These are phyloP conservation scores for Pyrenophora graminea DNA, from an alignment of 2,329 filamentous ascomycete genomes.

Conservation along the genomic window DNA sequence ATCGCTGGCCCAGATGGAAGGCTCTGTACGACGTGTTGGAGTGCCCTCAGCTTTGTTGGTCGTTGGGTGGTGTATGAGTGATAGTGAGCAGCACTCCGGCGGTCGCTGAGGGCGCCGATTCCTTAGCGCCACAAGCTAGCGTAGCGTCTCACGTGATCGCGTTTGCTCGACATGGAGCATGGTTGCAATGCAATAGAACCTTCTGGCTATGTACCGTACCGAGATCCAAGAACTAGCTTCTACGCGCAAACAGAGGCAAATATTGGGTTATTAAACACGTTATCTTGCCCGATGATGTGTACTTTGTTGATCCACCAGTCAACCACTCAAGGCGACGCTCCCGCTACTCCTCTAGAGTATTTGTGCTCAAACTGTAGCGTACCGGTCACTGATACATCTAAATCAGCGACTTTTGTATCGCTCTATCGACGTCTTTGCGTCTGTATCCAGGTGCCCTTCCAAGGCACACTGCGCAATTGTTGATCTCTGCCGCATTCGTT, in stretches of 20 bases:
- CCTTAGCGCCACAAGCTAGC: conserved; percentile 12
- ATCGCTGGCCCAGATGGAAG: conserved; percentile 26
- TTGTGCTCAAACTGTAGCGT: not conserved
- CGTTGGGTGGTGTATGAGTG: conserved; percentile 40
- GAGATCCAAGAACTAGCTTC: too few relatives aligned
- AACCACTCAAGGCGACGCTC: not conserved
- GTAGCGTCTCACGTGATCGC: conserved; percentile 14
- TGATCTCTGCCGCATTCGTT: conserved; percentile 38
- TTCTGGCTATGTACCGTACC: not conserved
- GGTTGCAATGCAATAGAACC: not conserved
- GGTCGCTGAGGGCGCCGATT: conserved; percentile 18
- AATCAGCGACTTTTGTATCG: conserved; percentile 44
- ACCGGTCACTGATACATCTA: conserved; percentile 8
- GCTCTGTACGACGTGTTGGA: conserved; percentile 39
- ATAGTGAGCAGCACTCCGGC: conserved; percentile 19
- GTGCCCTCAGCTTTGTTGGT: conserved; percentile 38
- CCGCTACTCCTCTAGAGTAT: not conserved
- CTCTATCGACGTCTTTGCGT: conserved; percentile 49
- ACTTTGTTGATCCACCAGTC: too few relatives aligned
- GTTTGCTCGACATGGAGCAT: not conserved
- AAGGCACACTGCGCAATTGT: conserved; percentile 48
- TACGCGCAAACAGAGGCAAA: not conserved
- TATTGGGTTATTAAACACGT: not conserved
- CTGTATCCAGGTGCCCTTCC: conserved; percentile 52
- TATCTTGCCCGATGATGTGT: not conserved